phyloP scores from a whole-genome alignment of 228 moss, liverwort and hornwort genomes.

The Sphagnum fallax region DNA sequence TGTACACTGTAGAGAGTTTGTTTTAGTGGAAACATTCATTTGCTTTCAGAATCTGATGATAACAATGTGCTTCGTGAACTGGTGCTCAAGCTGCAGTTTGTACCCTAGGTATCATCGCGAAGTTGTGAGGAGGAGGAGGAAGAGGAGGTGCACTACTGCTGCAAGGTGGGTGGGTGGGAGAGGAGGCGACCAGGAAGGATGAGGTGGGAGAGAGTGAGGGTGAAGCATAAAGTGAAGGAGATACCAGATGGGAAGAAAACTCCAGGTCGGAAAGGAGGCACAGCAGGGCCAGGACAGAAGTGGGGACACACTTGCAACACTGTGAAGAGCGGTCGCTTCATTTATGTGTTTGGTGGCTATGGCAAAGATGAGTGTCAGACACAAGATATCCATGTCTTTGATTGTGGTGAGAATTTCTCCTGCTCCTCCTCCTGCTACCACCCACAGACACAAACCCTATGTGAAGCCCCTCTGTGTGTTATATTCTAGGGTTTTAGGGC shows the following conservation, averaged over 20 bases:
- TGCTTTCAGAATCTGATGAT: too few relatives aligned
- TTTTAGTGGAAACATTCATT: too few relatives aligned
- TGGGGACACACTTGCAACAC: slow-evolving; percentile 99
- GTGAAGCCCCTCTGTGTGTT: too few relatives aligned
- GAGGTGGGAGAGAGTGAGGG: slow-evolving; percentile 99
- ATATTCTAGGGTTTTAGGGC: too few relatives aligned
- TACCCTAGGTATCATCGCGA: too few relatives aligned
- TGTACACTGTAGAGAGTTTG: too few relatives aligned
- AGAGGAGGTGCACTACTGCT: slow-evolving; percentile 26
- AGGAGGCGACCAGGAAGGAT: slow-evolving; percentile 12
- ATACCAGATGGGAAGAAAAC: slow-evolving; percentile 72
- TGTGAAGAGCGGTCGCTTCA: slow-evolving; percentile 82
- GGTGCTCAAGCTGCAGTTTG: too few relatives aligned
- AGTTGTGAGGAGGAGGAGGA: slow-evolving; percentile 31
- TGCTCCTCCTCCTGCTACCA: too few relatives aligned
- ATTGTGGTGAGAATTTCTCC: slow-evolving; percentile 52
- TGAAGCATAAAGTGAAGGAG: slow-evolving; percentile 78
- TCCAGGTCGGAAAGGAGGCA: slow-evolving; percentile 77
- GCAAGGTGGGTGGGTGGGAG: too few relatives aligned
- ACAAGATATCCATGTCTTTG: slow-evolving; percentile 89
- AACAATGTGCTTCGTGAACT: too few relatives aligned
- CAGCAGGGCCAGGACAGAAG: slow-evolving; percentile 89
- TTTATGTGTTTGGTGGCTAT: slow-evolving; percentile 97
- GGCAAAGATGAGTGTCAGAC: slow-evolving; percentile 98
- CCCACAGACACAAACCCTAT: too few relatives aligned